Conservation (phyloP, 345 rosid genomes). For the Hypericum perforatum region DNA sequence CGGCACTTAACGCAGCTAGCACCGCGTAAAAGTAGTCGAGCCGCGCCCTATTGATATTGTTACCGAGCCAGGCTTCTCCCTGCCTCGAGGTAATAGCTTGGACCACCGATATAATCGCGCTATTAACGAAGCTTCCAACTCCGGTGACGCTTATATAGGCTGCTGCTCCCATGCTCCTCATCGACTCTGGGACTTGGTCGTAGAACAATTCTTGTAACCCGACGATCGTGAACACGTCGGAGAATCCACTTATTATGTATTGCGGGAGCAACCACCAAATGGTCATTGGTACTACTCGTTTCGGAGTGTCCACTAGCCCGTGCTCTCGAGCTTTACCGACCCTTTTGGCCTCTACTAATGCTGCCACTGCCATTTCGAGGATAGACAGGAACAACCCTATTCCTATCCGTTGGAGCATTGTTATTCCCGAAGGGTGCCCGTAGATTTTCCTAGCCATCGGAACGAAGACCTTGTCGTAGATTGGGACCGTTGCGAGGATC, state of each 20-base stretch:
- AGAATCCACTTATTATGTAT: conserved; percentile 44
- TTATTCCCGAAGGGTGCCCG: conserved; percentile 58
- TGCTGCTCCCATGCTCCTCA: conserved; percentile 91
- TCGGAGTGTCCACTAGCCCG: conserved; percentile 43
- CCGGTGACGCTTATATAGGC: conserved; percentile 52
- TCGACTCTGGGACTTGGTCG: conserved; percentile 67
- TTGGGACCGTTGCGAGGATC: conserved; percentile 48
- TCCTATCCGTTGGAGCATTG: conserved; percentile 74
- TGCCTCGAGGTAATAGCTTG: conserved; percentile 32
- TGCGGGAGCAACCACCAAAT: conserved; percentile 88
- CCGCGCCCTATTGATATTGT: conserved; percentile 57
- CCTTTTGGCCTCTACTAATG: conserved; percentile 53
- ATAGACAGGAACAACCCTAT: conserved; percentile 54
- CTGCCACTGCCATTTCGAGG: conserved; percentile 51
- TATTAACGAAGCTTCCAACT: conserved; percentile 67
- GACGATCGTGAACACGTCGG: conserved; percentile 60
- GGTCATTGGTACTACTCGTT: conserved; percentile 51
- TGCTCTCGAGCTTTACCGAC: conserved; percentile 40
- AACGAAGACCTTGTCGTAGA: conserved; percentile 58
- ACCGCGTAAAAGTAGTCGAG: conserved; percentile 64
- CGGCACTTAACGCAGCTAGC: conserved; percentile 49
- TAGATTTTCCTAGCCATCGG: conserved; percentile 50
- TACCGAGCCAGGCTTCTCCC: conserved; percentile 50
- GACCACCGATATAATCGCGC: conserved; percentile 40
- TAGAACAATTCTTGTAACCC: conserved; percentile 86